A percentile compares a stretch with the other conserved stretches of the same genome.
These are phyloP conservation scores for Carpinus fangiana DNA, from an alignment of 306 rosid genomes.

Conservation along the genomic window DNA sequence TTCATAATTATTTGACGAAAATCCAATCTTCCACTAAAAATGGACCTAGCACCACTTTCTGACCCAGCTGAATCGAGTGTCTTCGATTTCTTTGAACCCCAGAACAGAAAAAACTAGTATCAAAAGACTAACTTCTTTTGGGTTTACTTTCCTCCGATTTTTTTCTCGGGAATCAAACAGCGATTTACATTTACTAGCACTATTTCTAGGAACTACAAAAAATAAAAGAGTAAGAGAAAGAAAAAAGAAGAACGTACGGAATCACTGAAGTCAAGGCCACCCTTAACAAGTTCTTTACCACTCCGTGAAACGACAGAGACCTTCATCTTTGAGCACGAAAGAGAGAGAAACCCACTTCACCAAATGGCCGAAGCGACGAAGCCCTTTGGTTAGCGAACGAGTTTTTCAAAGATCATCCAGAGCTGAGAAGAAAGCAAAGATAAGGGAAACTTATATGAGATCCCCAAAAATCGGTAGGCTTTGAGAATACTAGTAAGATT, in stretches of 20 bases:
- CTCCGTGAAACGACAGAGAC: slow-evolving; percentile 72
- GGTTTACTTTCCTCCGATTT: too few relatives aligned
- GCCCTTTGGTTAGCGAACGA: slow-evolving; percentile 12
- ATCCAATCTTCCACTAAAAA: slow-evolving; percentile 13
- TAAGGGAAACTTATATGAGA: slow-evolving; percentile 23
- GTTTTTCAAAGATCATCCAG: slow-evolving; percentile 11
- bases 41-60: neutral
- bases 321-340: slow-evolving; percentile 59
- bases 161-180: slow-evolving; percentile 12
- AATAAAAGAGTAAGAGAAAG: neutral
- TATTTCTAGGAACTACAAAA: neutral
- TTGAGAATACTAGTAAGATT: neutral
- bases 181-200: neutral
- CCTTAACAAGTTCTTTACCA: slow-evolving; percentile 79
- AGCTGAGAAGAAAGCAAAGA: neutral
- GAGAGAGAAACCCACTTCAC: slow-evolving; percentile 29
- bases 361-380: slow-evolving; percentile 27
- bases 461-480: neutral
- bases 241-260: slow-evolving; percentile 53
- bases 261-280: slow-evolving; percentile 74
- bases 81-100: neutral
- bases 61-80: slow-evolving; percentile 2
- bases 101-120: neutral
- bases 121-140: neutral
- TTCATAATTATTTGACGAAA: neutral